These are phyloP conservation scores for Curvularia hawaiiensis DNA, from an alignment of 2,329 filamentous ascomycete genomes.

Conservation along the genomic window DNA sequence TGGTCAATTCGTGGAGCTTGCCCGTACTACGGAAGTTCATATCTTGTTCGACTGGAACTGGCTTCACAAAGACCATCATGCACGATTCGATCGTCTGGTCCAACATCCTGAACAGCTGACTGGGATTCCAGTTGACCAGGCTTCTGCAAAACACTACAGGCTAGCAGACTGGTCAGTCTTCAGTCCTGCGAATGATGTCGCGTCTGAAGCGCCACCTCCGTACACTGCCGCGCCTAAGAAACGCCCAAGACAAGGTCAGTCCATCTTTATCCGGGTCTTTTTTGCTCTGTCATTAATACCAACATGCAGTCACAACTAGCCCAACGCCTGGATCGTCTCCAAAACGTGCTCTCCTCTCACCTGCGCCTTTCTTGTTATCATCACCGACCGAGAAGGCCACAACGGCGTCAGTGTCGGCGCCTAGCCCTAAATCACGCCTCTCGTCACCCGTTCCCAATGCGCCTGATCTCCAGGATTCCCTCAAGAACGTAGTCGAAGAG, in stretches of 20 bases:
- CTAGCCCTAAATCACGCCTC: background rate
- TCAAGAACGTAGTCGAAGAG: conserved; percentile 11
- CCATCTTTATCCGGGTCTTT: background rate
- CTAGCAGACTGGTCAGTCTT: conserved; percentile 17
- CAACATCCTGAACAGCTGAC: conserved; percentile 13
- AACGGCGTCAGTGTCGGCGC: background rate
- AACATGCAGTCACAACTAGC: conserved; percentile 4
- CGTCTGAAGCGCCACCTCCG: conserved; percentile 14
- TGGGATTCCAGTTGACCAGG: conserved; percentile 13
- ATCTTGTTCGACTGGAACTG: conserved; percentile 26
- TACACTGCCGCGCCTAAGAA: conserved; percentile 17
- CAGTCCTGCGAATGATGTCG: conserved; percentile 7
- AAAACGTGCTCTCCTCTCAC: conserved; percentile 17
- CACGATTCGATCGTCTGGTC: conserved; percentile 13
- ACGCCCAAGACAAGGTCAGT: conserved; percentile 21
- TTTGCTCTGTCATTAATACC: background rate
- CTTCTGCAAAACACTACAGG: conserved; percentile 6
- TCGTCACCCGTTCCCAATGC: background rate
- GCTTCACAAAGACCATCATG: conserved; percentile 18
- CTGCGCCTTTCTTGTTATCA: conserved; percentile 1
- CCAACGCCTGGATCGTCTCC: conserved; percentile 11
- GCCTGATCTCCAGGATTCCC: conserved; percentile 5
- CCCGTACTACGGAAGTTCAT: conserved; percentile 17
- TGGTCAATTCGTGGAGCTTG: conserved; percentile 13
- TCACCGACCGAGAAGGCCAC: conserved; percentile 13